phyloP scores from a whole-genome alignment of 306 rosid genomes.

The Malus sieversii region DNA sequence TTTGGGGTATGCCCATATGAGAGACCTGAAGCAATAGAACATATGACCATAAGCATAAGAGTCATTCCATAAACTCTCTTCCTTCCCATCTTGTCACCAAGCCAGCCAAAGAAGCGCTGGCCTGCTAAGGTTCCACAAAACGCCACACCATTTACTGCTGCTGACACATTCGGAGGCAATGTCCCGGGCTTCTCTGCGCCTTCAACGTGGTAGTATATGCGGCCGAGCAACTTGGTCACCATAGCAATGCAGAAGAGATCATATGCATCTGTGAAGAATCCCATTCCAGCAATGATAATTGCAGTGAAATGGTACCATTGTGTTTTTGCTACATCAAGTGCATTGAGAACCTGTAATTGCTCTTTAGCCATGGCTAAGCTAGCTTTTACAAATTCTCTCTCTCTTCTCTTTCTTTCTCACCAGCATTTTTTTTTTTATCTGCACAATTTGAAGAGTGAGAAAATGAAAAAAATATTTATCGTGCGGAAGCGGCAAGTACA shows the following conservation, averaged over 20 bases:
- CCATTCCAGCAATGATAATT: slow-evolving; percentile 69
- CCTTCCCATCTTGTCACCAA: slow-evolving; percentile 68
- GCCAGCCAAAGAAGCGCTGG: slow-evolving; percentile 84
- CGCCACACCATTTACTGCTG: slow-evolving; percentile 70
- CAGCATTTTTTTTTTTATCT: not conserved
- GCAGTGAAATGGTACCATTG: slow-evolving; percentile 80
- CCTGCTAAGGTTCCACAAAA: slow-evolving; percentile 61
- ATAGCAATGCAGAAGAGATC: slow-evolving; percentile 67
- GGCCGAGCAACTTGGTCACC: slow-evolving; percentile 69
- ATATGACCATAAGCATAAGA: slow-evolving; percentile 53
- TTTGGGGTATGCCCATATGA: slow-evolving; percentile 48
- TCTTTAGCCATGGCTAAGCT: slow-evolving; percentile 36
- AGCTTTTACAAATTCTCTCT: not conserved
- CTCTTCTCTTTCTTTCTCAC: not conserved
- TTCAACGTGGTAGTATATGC: slow-evolving; percentile 62
- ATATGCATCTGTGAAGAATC: slow-evolving; percentile 81
- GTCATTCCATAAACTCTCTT: slow-evolving; percentile 72
- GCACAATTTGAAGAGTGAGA: not conserved
- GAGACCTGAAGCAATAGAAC: slow-evolving; percentile 64
- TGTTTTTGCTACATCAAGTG: slow-evolving; percentile 64
- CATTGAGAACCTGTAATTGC: slow-evolving; percentile 46
- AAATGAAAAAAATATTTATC: not conserved
- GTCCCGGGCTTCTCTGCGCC: slow-evolving; percentile 48
- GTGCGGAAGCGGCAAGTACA: no score
- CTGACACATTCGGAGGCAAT: slow-evolving; percentile 61